Percentiles rank a stretch among this genome's conserved stretches.
Evolutionary conservation across 1,139 yeast species (phyloP).

Genomic region (Nematodospora anomalae): DNA sequence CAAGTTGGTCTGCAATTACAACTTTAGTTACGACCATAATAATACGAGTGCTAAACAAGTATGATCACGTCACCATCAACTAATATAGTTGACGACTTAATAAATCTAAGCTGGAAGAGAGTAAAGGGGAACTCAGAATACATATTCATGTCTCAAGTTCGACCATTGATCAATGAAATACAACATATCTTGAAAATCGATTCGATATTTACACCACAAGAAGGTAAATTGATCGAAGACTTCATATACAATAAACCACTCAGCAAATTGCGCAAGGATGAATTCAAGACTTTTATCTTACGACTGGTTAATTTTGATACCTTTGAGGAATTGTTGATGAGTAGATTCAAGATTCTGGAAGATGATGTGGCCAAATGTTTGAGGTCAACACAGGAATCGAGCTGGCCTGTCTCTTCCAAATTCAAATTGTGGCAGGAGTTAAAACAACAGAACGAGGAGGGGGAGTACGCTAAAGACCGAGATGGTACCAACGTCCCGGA

Average conservation of each 20-base stretch:
- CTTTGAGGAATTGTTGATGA: conserved; percentile 26
- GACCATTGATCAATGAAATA: conserved; percentile 27
- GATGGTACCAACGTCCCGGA: no score
- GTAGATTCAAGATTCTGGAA: conserved; percentile 23
- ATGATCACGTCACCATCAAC: not conserved
- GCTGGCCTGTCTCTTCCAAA: not conserved
- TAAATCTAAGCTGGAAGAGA: conserved; percentile 32
- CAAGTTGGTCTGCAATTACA: no score
- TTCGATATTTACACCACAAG: conserved; percentile 26
- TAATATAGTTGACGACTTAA: conserved; percentile 22
- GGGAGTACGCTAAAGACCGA: not conserved
- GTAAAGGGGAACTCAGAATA: conserved; percentile 18
- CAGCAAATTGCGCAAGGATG: conserved; percentile 27
- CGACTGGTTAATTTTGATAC: conserved; percentile 25
- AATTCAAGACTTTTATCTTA: conserved; percentile 30
- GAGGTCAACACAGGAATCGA: not conserved
- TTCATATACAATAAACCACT: conserved; percentile 30
- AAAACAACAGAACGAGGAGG: conserved; percentile 5
- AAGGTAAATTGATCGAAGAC: conserved; percentile 24
- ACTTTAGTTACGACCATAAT: no score
- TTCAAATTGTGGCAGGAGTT: conserved; percentile 6
- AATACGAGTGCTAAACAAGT: not conserved
- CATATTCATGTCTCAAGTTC: conserved; percentile 30
- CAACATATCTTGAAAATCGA: conserved; percentile 24
- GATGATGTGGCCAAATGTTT: conserved; percentile 13